Evolutionary conservation across 306 rosid genomes (phyloP), one percentile per base, ranked within the genome.

Genomic region (Gillenia trifoliata): DNA sequence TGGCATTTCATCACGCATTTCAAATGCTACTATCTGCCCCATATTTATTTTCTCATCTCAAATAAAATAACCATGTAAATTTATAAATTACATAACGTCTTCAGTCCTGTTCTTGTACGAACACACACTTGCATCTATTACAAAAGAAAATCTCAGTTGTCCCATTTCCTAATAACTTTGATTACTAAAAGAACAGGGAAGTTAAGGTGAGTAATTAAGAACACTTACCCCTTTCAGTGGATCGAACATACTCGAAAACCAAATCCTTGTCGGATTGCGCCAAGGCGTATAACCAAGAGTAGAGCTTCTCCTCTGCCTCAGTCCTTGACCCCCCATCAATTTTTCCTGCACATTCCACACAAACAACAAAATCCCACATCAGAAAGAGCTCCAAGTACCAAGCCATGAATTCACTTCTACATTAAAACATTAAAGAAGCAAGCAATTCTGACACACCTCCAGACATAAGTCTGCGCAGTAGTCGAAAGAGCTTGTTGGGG

Each of bases 191-290:
- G 19, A 64, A 64, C 66, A 33, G 5, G 20, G 28, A 8, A 23
- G n/a, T 4, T n/a, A 47, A 61, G 66, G 54, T 23, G 61, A 34
- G 57, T 12, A 16, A 29, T 3, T 60, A 25, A 71, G 41, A 47
- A 78, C 8, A 70, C 84, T 81, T 56, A 80, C 97, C 97, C 81
- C 96, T 86, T 80, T 92, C 97, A 0, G 97, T 92, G 81, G 97
- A 92, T 34, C 70, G 84, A 82, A 92, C 97, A 57, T 92, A 92
- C 79, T 92, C 97, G 40, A 79, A 92, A 77, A 66, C 93, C 86
- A 92, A 20, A 66, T 89, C 50, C 77, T 81, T 89, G 1, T 89
- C 80, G 20, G 97, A 82, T 34, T 70, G 90, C 11, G 97, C 93
- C 90, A 92, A 79, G 26, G 93, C 64, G 66, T 92, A 89, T 68